Conservation (phyloP, 2,329 filamentous ascomycete species). For the Bretziella fagacearum region DNA sequence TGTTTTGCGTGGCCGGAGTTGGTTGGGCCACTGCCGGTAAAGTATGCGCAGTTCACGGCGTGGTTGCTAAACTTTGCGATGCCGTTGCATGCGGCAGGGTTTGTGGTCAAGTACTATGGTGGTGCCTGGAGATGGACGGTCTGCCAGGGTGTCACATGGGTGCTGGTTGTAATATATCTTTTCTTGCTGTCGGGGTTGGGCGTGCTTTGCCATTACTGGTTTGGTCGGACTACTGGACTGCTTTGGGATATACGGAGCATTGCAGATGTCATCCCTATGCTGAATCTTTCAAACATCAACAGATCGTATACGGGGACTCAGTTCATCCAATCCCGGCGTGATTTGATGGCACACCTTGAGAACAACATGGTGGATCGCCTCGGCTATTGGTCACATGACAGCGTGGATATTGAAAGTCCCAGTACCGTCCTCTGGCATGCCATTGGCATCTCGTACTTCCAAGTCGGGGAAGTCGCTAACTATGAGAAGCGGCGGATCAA, state of each 20-base stretch:
- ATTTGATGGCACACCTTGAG: slow-evolving; percentile 36
- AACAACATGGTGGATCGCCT: slow-evolving; percentile 50
- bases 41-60: slow-evolving; percentile 47
- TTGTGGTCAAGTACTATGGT: slow-evolving; percentile 43
- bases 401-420: slow-evolving; percentile 35
- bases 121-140: slow-evolving; percentile 63
- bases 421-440: slow-evolving; percentile 57
- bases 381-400: slow-evolving; percentile 56
- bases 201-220: slow-evolving; percentile 47
- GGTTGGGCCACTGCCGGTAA: slow-evolving; percentile 48
- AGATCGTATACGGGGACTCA: slow-evolving; percentile 55
- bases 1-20: slow-evolving; percentile 46
- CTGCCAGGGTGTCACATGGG: slow-evolving; percentile 64
- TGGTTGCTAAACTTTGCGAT: slow-evolving; percentile 70
- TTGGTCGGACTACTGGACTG: slow-evolving; percentile 50
- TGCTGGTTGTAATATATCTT: slow-evolving; percentile 55
- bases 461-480: slow-evolving; percentile 7
- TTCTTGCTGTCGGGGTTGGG: slow-evolving; percentile 42
- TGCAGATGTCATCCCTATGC: slow-evolving; percentile 61
- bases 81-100: slow-evolving; percentile 63
- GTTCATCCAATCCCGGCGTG: slow-evolving; percentile 31
- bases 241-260: slow-evolving; percentile 73
- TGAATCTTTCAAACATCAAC: slow-evolving; percentile 65
- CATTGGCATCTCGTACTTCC: slow-evolving; percentile 36
- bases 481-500: slow-evolving; percentile 4